These are phyloP conservation scores for Sungouiozyma intestinalis DNA, from an alignment of 805 yeast species.

Conservation along the genomic window DNA sequence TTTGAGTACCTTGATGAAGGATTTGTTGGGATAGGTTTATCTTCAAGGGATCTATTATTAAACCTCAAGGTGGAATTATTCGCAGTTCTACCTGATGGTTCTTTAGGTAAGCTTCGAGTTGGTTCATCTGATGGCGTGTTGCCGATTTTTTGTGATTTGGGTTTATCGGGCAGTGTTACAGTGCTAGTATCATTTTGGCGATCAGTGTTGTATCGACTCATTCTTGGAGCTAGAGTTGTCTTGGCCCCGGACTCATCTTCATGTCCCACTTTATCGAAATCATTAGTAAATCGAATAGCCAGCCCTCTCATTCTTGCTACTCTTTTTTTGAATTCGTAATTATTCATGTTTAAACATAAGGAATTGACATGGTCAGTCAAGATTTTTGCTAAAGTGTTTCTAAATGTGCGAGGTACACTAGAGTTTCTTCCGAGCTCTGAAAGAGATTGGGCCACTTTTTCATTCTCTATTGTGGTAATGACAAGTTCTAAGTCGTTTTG, in stretches of 20 bases:
- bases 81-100: too few species aligned
- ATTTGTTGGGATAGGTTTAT: not conserved
- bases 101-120: not conserved
- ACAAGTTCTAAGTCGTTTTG: conserved; percentile 10
- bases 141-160: not conserved
- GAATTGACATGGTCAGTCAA: conserved; percentile 10
- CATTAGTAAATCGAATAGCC: conserved; percentile 4
- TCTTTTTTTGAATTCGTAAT: conserved; percentile 9
- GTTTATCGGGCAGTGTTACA: not conserved
- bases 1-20: not conserved
- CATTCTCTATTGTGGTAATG: conserved; percentile 10
- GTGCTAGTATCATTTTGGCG: not conserved
- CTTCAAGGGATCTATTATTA: not conserved
- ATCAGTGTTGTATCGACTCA: conserved; percentile 12
- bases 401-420: conserved; percentile 8
- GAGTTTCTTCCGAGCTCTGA: conserved; percentile 4
- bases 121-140: not conserved
- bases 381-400: conserved; percentile 4
- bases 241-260: conserved; percentile 10
- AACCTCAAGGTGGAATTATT: not conserved
- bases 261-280: conserved; percentile 3
- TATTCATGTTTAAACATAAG: conserved; percentile 8
- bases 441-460: conserved; percentile 4
- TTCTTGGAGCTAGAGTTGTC: conserved; percentile 3
- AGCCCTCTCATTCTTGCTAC: conserved; percentile 5